phyloP scores from a whole-genome alignment of 2,329 filamentous ascomycete genomes.

The Talaromyces sp. region DNA sequence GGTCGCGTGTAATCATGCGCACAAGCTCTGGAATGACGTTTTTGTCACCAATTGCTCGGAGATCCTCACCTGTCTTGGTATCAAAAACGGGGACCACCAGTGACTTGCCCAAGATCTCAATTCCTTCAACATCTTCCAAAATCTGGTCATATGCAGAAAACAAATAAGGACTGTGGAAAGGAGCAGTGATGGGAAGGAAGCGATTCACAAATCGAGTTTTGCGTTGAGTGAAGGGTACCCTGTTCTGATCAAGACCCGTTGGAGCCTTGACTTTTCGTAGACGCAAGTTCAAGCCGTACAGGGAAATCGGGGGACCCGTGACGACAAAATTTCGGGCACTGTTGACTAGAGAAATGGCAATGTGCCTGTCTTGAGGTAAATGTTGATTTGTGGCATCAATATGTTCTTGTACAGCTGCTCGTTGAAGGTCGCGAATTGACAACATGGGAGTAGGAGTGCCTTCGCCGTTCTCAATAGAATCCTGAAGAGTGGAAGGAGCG shows the following conservation, averaged over 20 bases:
- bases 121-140: slow-evolving; percentile 77
- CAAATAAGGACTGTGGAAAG: slow-evolving; percentile 96
- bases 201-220: slow-evolving; percentile 96
- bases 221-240: slow-evolving; percentile 88
- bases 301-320: slow-evolving; percentile 87
- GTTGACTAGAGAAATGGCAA: slow-evolving; percentile 92
- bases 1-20: slow-evolving; percentile 88
- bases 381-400: slow-evolving; percentile 97
- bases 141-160: slow-evolving; percentile 75
- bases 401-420: slow-evolving; percentile 86
- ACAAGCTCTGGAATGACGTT: slow-evolving; percentile 83
- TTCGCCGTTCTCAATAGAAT: slow-evolving; percentile 90
- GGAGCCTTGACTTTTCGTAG: slow-evolving; percentile 95
- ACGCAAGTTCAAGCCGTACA: slow-evolving; percentile 93
- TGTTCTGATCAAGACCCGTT: slow-evolving; percentile 93
- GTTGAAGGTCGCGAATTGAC: slow-evolving; percentile 88
- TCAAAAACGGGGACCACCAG: slow-evolving; percentile 84
- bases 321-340: slow-evolving; percentile 96
- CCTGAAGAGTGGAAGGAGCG: slow-evolving; percentile 81
- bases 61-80: slow-evolving; percentile 81
- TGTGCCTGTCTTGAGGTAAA: slow-evolving; percentile 84
- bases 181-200: slow-evolving; percentile 94
- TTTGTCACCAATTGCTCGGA: slow-evolving; percentile 63
- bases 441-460: slow-evolving; percentile 96
- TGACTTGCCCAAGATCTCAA: slow-evolving; percentile 66